Evolutionary conservation across 2,329 filamentous ascomycete species (phyloP), one percentile per base, ranked within the genome.

Genomic region (Fusarium ambrosium): DNA sequence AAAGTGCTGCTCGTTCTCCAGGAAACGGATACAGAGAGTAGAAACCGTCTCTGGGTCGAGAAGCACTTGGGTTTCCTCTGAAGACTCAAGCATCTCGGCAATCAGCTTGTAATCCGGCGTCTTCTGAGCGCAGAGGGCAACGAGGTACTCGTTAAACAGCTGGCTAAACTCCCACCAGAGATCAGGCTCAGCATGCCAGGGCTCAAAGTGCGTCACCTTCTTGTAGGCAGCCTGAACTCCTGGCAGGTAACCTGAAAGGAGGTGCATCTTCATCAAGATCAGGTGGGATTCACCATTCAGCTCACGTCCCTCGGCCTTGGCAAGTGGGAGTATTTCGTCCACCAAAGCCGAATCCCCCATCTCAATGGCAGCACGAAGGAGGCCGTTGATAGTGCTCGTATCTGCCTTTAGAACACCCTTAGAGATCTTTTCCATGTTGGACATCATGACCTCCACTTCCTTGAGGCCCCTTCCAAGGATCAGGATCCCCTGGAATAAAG

Each of bases 41-140:
- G 92, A 90, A 1, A 97, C 90, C 0, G 95, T 97, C 51, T 92
- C 88, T 0, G 95, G 90, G 39, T 94, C 92, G 16, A 98, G 87
- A 1, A 88, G 89, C 9, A 91, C 89, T 64, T 91, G 88, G 13
- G 91, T 90, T 78, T 95, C 90, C 68, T 95, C 92, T 4, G 97
- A 85, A 55, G 93, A 90, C 66, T 92, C 90, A 1, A 94, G 89
- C 45, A 97, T 88, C n/a, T 91, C 89, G 76, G 93, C 89, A 51
- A 98, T 91, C 37, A 89, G 89, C 45, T 92, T 89, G 77, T 95
- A 92, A 74, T 93, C 86, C n/a, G 91, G 88, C 13, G 88, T 86
- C 14, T 88, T 85, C 4, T 87, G 86, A 1, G 86, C 81, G 80
- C 92, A 94, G 45, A 97, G 87, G 18, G 91, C 89, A 51, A 90